Conservation (phyloP, 1,284 basidiomycete genomes). For the Phellopilus nigrolimitatus region DNA sequence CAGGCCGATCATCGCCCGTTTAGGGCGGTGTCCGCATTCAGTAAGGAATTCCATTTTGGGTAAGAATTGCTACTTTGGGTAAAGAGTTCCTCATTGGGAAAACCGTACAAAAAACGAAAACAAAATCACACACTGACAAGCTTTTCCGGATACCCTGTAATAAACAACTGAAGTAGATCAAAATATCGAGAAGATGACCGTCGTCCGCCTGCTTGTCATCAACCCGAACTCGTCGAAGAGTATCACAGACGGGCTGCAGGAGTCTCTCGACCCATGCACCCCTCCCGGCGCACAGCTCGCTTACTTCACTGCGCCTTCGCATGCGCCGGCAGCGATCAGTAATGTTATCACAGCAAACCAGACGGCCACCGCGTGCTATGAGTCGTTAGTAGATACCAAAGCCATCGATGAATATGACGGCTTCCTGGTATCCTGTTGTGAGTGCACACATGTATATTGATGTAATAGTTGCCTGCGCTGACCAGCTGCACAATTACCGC, state of each 20-base stretch:
- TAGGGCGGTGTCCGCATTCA: too few species aligned
- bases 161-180: too few species aligned
- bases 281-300: constrained; percentile 13
- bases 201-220: constrained; percentile 36
- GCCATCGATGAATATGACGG: constrained; percentile 28
- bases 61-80: too few species aligned
- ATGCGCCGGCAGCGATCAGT: constrained; percentile 38
- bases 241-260: constrained; percentile 34
- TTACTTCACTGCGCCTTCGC: constrained; percentile 38
- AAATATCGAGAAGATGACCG: background rate
- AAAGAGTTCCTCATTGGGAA: too few species aligned
- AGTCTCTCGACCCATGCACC: constrained; percentile 17
- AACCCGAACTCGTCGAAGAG: constrained; percentile 46
- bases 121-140: too few species aligned
- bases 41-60: too few species aligned
- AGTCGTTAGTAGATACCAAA: constrained; percentile 23
- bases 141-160: too few species aligned
- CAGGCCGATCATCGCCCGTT: too few species aligned
- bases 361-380: constrained; percentile 35
- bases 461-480: background rate
- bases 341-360: constrained; percentile 34
- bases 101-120: too few species aligned
- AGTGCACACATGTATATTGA: background rate
- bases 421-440: constrained; percentile 45
- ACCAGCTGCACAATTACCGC: background rate